Evolutionary conservation across 768 basidiomycete genomes (phyloP), one percentile per base, ranked within the genome.

Genomic region (Hypholoma fasciculare): DNA sequence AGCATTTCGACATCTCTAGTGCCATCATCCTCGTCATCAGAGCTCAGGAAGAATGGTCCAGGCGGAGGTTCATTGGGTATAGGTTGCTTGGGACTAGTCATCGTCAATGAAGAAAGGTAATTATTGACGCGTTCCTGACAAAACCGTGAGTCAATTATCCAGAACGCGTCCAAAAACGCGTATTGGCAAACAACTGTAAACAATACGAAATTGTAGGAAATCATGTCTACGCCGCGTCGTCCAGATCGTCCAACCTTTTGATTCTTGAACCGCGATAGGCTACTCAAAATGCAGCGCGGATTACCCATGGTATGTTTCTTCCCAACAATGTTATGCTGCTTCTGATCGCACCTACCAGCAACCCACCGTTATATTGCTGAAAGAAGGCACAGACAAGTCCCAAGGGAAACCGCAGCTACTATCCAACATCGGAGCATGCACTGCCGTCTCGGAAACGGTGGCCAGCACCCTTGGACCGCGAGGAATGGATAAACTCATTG

Each of bases 401-500:
- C 96, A 97, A 74, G 96, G 96, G 69, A 94, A 88, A 61, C 85
- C 88, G 4, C 95, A 98, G 72, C 76, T 98, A 27, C 82, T 98
- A 27, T 96, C 93, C 53, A 98, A 98, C 74, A 99, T 98, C 71
- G 88, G 93, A 3, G 96, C 96, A 72, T 98, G 96, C 78, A 86
- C 96, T 56, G 94, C 96, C 16, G 89, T 99, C 64, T 77, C 96
- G 48, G 86, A 94, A 70, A 98, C 94, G 2, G 84, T 99, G 54
- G 82, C 97, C 19, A 94, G 85, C 56, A 98, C 97, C 34, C 86
- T 99, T n/a, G 97, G 97, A 13, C 97, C 97, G 7, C 81, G 97
- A 59, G 97, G 97, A 61, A 98, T 99, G 97, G 97, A 99, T 74
- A 98, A 98, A 72, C 80, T 98, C 46, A 97, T 97, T 64, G 96